Conservation (phyloP, 2,329 filamentous ascomycete genomes). For the Colletotrichum euphorbiae region DNA sequence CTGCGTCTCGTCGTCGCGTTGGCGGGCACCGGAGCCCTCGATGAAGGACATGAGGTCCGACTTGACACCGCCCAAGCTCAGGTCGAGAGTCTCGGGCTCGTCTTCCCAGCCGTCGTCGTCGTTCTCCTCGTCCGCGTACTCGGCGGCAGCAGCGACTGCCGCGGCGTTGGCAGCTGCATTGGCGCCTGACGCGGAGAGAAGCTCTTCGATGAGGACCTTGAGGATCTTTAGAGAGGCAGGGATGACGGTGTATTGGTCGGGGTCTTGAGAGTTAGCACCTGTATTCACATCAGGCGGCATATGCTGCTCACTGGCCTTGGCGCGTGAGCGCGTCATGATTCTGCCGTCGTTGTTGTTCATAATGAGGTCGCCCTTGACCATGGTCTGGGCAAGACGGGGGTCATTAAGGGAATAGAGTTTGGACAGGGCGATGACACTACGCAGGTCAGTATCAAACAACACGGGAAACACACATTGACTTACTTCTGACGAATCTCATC, state of each 20-base stretch:
- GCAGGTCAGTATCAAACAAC: background rate
- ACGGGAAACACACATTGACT: slow-evolving; percentile 47
- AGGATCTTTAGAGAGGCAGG: slow-evolving; percentile 93
- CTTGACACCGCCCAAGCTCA: slow-evolving; percentile 76
- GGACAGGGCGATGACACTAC: slow-evolving; percentile 88
- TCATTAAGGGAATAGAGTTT: slow-evolving; percentile 93
- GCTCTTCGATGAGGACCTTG: slow-evolving; percentile 94
- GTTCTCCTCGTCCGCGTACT: slow-evolving; percentile 70
- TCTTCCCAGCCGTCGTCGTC: slow-evolving; percentile 93
- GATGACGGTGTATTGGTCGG: slow-evolving; percentile 89
- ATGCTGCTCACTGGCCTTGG: slow-evolving; percentile 75
- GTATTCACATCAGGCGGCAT: slow-evolving; percentile 40
- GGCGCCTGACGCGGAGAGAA: slow-evolving; percentile 82
- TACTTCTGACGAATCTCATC: slow-evolving; percentile 97
- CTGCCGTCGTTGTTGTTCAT: slow-evolving; percentile 74
- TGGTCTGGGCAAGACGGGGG: slow-evolving; percentile 78
- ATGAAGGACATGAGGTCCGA: slow-evolving; percentile 84
- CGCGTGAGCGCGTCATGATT: slow-evolving; percentile 94
- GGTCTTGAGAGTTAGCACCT: slow-evolving; percentile 64
- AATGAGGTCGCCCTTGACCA: slow-evolving; percentile 93
- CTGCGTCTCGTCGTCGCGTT: slow-evolving; percentile 91
- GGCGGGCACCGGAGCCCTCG: slow-evolving; percentile 69
- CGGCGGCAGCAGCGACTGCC: slow-evolving; percentile 65
- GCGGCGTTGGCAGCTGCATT: slow-evolving; percentile 70
- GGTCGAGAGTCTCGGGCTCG: slow-evolving; percentile 79